phyloP scores from a whole-genome alignment of 2,329 filamentous ascomycete species.

The Fusarium lyarnte region DNA sequence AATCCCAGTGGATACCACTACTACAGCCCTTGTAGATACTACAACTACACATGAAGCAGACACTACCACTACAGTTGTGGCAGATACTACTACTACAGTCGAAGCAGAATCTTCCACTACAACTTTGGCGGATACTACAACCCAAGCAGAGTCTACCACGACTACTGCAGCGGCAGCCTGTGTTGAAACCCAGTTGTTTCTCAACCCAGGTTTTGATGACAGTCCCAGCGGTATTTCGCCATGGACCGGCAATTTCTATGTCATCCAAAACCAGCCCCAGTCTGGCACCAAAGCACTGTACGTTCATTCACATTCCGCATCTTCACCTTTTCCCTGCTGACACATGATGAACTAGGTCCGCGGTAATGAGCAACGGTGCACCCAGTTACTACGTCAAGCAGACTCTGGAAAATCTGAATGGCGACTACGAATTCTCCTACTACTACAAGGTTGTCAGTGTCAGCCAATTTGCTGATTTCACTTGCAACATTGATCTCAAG shows the following conservation, averaged over 20 bases:
- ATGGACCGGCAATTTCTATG: background rate
- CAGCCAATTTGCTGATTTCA: rapidly evolving
- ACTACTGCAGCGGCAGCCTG: background rate
- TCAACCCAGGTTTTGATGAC: background rate
- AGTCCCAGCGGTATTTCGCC: background rate
- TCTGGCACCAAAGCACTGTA: background rate
- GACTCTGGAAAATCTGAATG: background rate
- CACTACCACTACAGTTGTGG: background rate
- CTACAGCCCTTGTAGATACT: background rate
- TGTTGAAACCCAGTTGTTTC: background rate
- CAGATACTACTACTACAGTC: background rate
- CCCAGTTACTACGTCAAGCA: background rate
- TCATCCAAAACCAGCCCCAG: background rate
- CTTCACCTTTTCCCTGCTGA: background rate
- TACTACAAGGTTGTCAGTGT: background rate
- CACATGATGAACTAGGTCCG: background rate
- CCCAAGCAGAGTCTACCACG: background rate
- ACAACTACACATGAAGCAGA: background rate
- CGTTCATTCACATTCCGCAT: rapidly evolving
- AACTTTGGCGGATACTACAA: background rate
- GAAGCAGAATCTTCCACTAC: background rate
- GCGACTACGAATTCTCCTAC: background rate
- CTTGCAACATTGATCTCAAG: background rate
- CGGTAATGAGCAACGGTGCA: rapidly evolving
- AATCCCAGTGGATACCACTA: background rate